These are phyloP conservation scores for Boletus reticuloceps DNA, from an alignment of 768 basidiomycete species.

Conservation along the genomic window DNA sequence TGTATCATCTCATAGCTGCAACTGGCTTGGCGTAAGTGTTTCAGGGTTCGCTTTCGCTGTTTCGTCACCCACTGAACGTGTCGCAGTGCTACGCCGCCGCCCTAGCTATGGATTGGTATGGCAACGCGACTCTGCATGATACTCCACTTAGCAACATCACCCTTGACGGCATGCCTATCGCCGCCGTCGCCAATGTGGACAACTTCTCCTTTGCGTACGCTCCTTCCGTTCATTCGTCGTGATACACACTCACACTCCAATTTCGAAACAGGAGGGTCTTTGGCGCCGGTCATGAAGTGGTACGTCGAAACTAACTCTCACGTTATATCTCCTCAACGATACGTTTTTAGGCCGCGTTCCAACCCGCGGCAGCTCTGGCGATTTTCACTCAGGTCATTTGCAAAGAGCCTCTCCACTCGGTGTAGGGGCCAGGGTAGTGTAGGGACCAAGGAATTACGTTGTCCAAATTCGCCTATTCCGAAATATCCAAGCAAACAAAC, in stretches of 20 bases:
- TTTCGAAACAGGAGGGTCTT: constrained; percentile 45
- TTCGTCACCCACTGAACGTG: background rate
- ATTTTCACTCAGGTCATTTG: constrained; percentile 57
- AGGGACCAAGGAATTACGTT: constrained; percentile 5
- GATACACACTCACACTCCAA: background rate
- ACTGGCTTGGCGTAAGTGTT: constrained; percentile 35
- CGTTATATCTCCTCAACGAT: background rate
- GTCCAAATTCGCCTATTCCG: constrained; percentile 35
- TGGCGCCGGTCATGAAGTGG: constrained; percentile 61
- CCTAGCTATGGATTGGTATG: constrained; percentile 48
- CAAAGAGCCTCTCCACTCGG: constrained; percentile 53
- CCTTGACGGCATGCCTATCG: constrained; percentile 48
- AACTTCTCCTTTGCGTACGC: constrained; percentile 68
- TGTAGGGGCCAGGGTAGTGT: constrained; percentile 14
- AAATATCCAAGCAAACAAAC: constrained; percentile 60
- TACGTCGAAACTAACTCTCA: constrained; percentile 30
- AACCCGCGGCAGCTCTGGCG: constrained; percentile 53
- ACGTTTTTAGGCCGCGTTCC: constrained; percentile 51
- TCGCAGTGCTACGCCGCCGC: constrained; percentile 34
- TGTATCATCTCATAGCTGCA: constrained; percentile 8
- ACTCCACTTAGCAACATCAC: constrained; percentile 55
- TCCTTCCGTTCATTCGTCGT: background rate
- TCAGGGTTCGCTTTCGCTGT: background rate
- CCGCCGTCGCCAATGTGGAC: constrained; percentile 61
- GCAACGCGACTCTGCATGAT: constrained; percentile 36